Base-by-base conservation (phyloP, 176 grass and related monocot genomes). In the Metroxylon sagu region DNA sequence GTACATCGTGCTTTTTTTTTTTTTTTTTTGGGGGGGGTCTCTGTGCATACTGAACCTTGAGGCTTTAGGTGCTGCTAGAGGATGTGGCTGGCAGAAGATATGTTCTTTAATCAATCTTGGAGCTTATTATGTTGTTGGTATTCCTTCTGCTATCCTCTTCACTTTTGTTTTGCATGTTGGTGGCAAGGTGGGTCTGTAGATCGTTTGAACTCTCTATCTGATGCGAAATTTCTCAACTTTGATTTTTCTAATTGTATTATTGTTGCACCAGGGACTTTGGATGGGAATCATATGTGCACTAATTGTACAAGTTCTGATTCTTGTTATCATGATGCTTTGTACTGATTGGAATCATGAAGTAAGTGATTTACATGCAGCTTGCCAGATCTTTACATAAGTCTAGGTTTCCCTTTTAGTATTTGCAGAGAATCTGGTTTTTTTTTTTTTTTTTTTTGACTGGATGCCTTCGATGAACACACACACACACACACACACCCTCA, bases 201-300 rank as follows among this genome's bases (percentile, higher is more conserved):
- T 60, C 4, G 29, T 30, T 26, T 51, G 16, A 52, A 25, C 26
- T 15, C 43, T 77, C 26, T 67, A 60, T 74, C 53, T 29, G 6
- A 48, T 76, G 25, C 58, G 29, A 0, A 18, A 18, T 4, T 78
- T 52, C 15, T 52, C 8, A 16, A 57, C 16, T 4, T 59, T 61
- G 66, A 25, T 25, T 71, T 2, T 72, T 14, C 35, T 43, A 43
- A 43, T 43, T 14, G 6, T 66, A 18, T 7, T 31, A 17, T 1
- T 1, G 21, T 49, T 26, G 5, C 68, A 35, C 16, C 78, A 91
- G 93, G 87, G 87, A 14, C 87, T 97, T 57, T 88, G 87, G 93
- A 25, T 97, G 73, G 87, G 87, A 28, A 91, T 91, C 56, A 85
- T 97, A 74, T 91, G 81, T 57, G 93, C 87, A 0, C 82, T 97